These are phyloP conservation scores for Aspergillus luchuensis DNA, from an alignment of 2,329 filamentous ascomycete species.

Conservation along the genomic window DNA sequence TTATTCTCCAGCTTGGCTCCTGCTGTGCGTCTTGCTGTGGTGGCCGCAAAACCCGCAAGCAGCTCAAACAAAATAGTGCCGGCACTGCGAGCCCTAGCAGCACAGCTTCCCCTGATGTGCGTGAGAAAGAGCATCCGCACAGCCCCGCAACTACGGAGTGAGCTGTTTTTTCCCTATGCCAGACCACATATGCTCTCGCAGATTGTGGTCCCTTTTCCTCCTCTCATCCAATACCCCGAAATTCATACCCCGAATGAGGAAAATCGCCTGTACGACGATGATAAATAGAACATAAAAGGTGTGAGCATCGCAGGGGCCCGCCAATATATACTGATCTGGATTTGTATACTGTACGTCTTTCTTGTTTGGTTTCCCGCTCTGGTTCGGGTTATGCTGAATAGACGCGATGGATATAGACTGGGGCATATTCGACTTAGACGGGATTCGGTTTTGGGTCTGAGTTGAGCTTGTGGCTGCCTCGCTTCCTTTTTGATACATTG, in stretches of 20 bases:
- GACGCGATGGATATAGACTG: constrained; percentile 4
- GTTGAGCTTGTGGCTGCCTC: background rate
- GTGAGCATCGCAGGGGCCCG: background rate
- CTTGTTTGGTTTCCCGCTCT: background rate
- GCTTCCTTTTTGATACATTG: background rate
- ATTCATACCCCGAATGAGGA: background rate
- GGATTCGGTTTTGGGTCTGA: background rate
- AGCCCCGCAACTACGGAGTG: constrained; percentile 9
- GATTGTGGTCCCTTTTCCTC: no score
- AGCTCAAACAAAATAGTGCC: constrained; percentile 26
- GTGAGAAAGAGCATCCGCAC: constrained; percentile 19
- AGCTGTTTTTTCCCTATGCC: background rate
- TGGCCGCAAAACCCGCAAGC: constrained; percentile 40
- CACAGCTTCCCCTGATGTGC: constrained; percentile 10
- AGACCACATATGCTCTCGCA: background rate
- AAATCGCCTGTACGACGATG: background rate
- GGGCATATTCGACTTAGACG: background rate
- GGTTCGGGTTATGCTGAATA: background rate
- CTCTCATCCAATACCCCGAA: background rate
- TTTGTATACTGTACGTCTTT: constrained; percentile 7
- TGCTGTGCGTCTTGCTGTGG: constrained; percentile 67
- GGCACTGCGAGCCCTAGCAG: constrained; percentile 9
- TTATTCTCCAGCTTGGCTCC: constrained; percentile 71
- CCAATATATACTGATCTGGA: constrained; percentile 6
- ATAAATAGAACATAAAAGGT: constrained; percentile 3